phyloP scores from a whole-genome alignment of 2,329 filamentous ascomycete species.

The Cytospora schulzeri region DNA sequence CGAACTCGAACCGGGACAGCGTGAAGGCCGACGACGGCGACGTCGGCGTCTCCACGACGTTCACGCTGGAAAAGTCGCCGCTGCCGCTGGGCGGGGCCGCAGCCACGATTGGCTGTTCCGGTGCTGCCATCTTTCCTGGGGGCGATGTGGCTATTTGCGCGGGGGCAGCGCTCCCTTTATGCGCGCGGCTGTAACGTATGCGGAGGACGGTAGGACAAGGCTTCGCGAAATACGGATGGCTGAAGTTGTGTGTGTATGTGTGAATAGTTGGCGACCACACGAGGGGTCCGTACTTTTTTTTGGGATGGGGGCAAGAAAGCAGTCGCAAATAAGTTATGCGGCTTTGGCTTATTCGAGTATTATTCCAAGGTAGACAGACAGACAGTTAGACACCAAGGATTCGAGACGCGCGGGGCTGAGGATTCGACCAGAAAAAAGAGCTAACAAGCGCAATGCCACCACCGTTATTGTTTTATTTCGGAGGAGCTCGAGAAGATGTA shows the following conservation, averaged over 20 bases:
- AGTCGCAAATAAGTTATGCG: conserved; percentile 7
- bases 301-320: not conserved
- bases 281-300: conserved; percentile 2
- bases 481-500: conserved; percentile 23
- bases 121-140: conserved; percentile 21
- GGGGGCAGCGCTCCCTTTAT: conserved; percentile 12
- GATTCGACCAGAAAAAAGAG: conserved; percentile 2
- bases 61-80: conserved; percentile 23
- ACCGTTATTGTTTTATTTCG: conserved; percentile 10
- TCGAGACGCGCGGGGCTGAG: conserved; percentile 14
- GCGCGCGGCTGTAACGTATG: conserved; percentile 24
- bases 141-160: conserved; percentile 13
- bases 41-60: conserved; percentile 44
- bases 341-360: conserved; percentile 11
- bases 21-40: conserved; percentile 53
- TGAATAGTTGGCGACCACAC: conserved; percentile 1
- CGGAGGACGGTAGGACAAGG: not conserved
- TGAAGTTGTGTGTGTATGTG: not conserved
- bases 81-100: conserved; percentile 18
- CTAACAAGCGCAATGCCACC: conserved; percentile 15
- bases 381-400: conserved; percentile 11
- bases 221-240: not conserved
- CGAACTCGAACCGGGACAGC: conserved; percentile 86
- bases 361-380: conserved; percentile 11
- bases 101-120: conserved; percentile 22